phyloP scores from a whole-genome alignment of 2,329 filamentous ascomycete genomes.

The Botrytis fragariae region DNA sequence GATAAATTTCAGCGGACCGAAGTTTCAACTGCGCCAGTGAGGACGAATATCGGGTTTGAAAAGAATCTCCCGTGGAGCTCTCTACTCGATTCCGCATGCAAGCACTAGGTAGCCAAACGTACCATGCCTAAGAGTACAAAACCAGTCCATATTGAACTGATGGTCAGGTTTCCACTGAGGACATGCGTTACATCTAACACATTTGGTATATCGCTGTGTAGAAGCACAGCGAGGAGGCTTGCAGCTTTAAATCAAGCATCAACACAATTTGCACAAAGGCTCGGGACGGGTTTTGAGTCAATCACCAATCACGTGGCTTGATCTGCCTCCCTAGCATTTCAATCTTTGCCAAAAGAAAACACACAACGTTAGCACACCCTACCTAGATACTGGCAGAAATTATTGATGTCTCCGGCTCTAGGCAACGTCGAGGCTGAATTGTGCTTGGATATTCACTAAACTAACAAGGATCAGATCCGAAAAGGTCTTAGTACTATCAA shows the following conservation, averaged over 20 bases:
- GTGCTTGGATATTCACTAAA: neutral
- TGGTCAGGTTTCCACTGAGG: no score
- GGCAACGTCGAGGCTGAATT: neutral
- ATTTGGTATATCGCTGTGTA: no score
- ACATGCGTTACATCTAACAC: no score
- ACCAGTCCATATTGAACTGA: neutral
- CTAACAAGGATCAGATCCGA: neutral
- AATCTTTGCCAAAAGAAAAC: neutral
- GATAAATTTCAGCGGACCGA: neutral
- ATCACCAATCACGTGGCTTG: neutral
- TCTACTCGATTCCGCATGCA: neutral
- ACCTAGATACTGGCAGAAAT: neutral
- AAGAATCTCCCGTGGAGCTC: neutral
- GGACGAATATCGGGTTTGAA: neutral
- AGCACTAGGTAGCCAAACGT: neutral
- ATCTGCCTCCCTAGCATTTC: neutral
- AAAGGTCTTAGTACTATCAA: neutral
- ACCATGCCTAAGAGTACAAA: neutral
- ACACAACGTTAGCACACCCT: neutral
- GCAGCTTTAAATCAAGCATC: neutral
- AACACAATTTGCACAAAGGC: neutral
- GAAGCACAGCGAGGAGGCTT: neutral
- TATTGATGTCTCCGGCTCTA: neutral
- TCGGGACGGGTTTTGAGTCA: neutral
- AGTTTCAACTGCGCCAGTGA: neutral